Evolutionary conservation across 306 rosid species (phyloP), one percentile per base, ranked within the genome.

Genomic region (Malus orientalis): DNA sequence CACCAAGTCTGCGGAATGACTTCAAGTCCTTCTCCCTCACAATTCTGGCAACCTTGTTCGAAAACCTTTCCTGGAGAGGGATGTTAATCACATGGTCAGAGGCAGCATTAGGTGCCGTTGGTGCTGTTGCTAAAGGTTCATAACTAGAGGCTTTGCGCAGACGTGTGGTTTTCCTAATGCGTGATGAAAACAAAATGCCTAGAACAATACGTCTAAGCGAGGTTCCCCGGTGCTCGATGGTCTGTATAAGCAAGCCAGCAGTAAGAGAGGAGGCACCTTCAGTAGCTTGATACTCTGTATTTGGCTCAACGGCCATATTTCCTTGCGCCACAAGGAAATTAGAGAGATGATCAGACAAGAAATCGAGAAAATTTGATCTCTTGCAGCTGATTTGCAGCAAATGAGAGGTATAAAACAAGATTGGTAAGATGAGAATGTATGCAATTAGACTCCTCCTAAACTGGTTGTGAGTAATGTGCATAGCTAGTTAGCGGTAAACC

Each of bases 1-100:
- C 88, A 23, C 89, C 88, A 61, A 40, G 75, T 13, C 18, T 11
- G 16, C 0, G 11, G 51, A 90, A 82, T 7, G 67, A 75, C 13
- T 19, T 29, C 45, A 84, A 78, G 77, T 88, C 76, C 78, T 60
- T 60, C 22, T 70, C 81, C 75, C 59, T 81, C 61, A 87, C 89
- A 16, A 87, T 81, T 70, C 38, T 10, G 74, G 20, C 84, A 78
- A 86, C 42, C 4, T 57, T 47, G 4, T 47, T 30, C 73, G 4
- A 73, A 36, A 19, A 18, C 11, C 0, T 8, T 42, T 32, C 64
- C 15, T 71, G 44, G 8, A 44, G 11, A 42, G 0, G 3, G 23
- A 88, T 6, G 0, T 81, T 71, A 70, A 86, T 61, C 22, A 23
- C 71, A 63, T 80, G 74, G 55, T 23, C 9, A 18, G 90, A 80